Evolutionary conservation across 768 basidiomycete genomes (phyloP), one percentile per base, ranked within the genome.

Genomic region (Amanita fuliginea): DNA sequence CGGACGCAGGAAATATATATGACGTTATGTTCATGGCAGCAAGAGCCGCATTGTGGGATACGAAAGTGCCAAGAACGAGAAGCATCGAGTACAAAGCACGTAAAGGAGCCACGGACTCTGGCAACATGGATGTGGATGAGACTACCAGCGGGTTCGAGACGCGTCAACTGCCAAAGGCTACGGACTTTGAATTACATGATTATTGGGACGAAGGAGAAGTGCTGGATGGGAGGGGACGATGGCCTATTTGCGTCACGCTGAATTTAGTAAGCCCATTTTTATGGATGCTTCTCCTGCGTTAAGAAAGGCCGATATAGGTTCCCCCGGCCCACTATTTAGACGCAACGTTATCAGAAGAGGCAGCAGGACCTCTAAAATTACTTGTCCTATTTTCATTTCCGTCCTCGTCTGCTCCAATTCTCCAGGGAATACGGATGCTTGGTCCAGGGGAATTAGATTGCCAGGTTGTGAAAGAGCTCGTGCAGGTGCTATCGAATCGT

Each of bases 141-240:
- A 66, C 65, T 24, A 57, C 62, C 14, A 81, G 80, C 54, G 73
- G 78, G 2, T 75, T 86, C 35, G 78, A 80, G 55, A 83, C 80
- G 13, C 69, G 78, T 8, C 63, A 72, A 30, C 62, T 68, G 33
- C 61, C 60, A 19, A 63, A 63, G 7, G 84, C 80, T 9, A 77
- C 78, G 7, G 91, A 94, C 62, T 93, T 93, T 56, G 91, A 94
- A 65, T 72, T 93, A 18, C 74, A 80, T 9, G 90, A 94, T 61
- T 86, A 82, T 53, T 90, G 87, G 86, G 89, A 89, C 57, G 86
- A 88, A 54, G 91, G 91, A 0, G 83, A 81, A 50, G 62, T 69
- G 14, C 59, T 91, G 24, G 72, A 68, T 34, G 81, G 80, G 1
- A 68, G 79, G 53, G 77, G 84, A 1, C 55, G 60, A 10, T 86